A percentile compares a stretch with the other conserved stretches of the same genome.
Conservation (phyloP, 2,329 filamentous ascomycete species). For the Nigrograna mackinnonii region DNA sequence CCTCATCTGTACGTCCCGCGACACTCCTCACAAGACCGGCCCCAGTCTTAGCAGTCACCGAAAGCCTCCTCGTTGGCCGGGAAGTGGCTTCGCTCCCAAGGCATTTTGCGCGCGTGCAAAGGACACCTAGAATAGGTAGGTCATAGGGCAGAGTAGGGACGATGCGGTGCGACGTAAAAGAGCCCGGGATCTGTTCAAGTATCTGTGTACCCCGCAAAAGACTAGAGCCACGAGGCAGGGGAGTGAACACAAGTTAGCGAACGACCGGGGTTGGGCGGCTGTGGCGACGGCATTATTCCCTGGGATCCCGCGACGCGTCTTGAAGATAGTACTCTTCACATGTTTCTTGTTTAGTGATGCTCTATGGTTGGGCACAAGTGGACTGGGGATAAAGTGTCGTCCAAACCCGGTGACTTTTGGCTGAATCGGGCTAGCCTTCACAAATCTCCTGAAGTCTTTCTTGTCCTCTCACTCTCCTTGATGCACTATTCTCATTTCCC, state of each 20-base stretch:
- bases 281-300: conserved; percentile 5
- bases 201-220: conserved; percentile 17
- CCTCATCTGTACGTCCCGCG: too few species aligned
- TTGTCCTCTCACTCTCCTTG: conserved; percentile 10
- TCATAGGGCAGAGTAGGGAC: conserved; percentile 21
- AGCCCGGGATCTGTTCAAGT: conserved; percentile 4
- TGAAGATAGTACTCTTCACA: conserved; percentile 23
- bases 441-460: conserved; percentile 9
- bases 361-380: conserved; percentile 17
- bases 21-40: conserved; percentile 24
- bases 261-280: conserved; percentile 6
- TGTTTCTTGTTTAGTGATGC: conserved; percentile 20
- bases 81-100: conserved; percentile 14
- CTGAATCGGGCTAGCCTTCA: conserved; percentile 24
- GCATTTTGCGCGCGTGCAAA: conserved; percentile 25
- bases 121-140: conserved; percentile 17
- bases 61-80: too few species aligned
- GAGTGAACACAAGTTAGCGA: conserved; percentile 1
- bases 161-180: conserved; percentile 20
- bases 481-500: conserved; percentile 6
- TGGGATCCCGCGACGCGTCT: conserved; percentile 8
- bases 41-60: neutral
- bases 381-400: conserved; percentile 22
- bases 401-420: conserved; percentile 34
- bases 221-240: conserved; percentile 13